phyloP scores from a whole-genome alignment of 768 basidiomycete species.

The Phlebiopsis gigantea region DNA sequence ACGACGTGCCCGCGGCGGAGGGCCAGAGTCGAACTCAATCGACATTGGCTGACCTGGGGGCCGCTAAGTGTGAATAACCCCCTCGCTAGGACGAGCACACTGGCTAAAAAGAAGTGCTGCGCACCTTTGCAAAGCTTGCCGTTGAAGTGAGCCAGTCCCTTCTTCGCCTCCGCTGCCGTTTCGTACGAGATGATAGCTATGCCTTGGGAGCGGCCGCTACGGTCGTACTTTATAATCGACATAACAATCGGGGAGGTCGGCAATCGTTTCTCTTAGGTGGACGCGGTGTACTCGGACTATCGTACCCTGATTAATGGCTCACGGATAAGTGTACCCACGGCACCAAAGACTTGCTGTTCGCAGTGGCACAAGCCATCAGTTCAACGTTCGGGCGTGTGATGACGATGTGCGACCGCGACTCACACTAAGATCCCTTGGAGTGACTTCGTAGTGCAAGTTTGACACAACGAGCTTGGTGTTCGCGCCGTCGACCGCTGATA shows the following conservation, averaged over 20 bases:
- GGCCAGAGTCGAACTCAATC: conserved; percentile 51
- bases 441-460: conserved; percentile 90
- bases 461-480: conserved; percentile 69
- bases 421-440: conserved; percentile 83
- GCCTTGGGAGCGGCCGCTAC: conserved; percentile 88
- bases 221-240: conserved; percentile 75
- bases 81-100: conserved; percentile 3
- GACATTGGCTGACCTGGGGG: conserved; percentile 72
- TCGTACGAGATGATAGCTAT: conserved; percentile 77
- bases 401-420: conserved; percentile 25
- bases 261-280: conserved; percentile 53
- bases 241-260: conserved; percentile 33
- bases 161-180: conserved; percentile 70
- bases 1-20: conserved; percentile 38
- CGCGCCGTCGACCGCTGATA: conserved; percentile 23
- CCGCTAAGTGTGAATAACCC: too few relatives aligned
- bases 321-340: conserved; percentile 87
- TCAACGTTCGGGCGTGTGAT: not conserved
- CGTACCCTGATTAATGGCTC: conserved; percentile 96
- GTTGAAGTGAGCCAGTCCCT: conserved; percentile 80
- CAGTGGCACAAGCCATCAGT: not conserved
- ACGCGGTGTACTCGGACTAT: conserved; percentile 39
- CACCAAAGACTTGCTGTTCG: conserved; percentile 78
- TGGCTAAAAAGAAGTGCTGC: not conserved
- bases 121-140: conserved; percentile 86